These are phyloP conservation scores for Cystoisospora suis DNA, from an alignment of 169 alveolate genomes.

Conservation along the genomic window DNA sequence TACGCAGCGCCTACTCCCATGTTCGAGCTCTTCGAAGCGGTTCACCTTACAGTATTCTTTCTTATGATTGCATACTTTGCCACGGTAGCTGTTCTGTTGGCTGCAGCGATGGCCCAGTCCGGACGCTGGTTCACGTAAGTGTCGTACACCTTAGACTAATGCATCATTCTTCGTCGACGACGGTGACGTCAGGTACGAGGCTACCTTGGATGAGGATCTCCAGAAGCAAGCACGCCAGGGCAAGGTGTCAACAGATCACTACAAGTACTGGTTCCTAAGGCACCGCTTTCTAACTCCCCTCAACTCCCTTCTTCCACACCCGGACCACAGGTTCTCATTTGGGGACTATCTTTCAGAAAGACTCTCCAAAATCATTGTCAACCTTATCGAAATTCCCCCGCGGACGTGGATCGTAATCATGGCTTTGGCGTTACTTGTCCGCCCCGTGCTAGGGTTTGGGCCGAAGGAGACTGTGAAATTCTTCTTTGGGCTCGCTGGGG, in stretches of 20 bases:
- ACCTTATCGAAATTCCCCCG: slow-evolving; percentile 48
- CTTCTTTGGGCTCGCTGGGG: slow-evolving; percentile 47
- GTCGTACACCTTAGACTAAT: background rate
- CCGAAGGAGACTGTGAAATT: slow-evolving; percentile 44
- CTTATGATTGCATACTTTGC: slow-evolving; percentile 39
- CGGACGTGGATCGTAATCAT: slow-evolving; percentile 51
- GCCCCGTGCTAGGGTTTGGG: slow-evolving; percentile 57
- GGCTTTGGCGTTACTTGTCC: slow-evolving; percentile 38
- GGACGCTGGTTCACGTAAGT: slow-evolving; percentile 56
- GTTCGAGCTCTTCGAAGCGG: slow-evolving; percentile 60
- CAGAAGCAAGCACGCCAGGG: slow-evolving; percentile 32
- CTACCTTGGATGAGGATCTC: slow-evolving; percentile 3
- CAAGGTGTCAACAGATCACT: slow-evolving; percentile 15
- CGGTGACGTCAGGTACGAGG: slow-evolving; percentile 32
- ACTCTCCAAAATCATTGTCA: slow-evolving; percentile 32
- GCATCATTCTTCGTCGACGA: background rate
- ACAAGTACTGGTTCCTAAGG: slow-evolving; percentile 49
- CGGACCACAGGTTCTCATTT: slow-evolving; percentile 41
- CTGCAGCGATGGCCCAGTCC: slow-evolving; percentile 8
- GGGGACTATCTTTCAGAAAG: slow-evolving; percentile 59
- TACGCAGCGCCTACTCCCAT: slow-evolving; percentile 64
- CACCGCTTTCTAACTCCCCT: slow-evolving; percentile 51
- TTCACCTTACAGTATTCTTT: slow-evolving; percentile 53
- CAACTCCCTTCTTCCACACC: slow-evolving; percentile 54
- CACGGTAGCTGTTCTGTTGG: slow-evolving; percentile 9